Conservation (phyloP, 441 rosid species). For the Mallotus japonicus region DNA sequence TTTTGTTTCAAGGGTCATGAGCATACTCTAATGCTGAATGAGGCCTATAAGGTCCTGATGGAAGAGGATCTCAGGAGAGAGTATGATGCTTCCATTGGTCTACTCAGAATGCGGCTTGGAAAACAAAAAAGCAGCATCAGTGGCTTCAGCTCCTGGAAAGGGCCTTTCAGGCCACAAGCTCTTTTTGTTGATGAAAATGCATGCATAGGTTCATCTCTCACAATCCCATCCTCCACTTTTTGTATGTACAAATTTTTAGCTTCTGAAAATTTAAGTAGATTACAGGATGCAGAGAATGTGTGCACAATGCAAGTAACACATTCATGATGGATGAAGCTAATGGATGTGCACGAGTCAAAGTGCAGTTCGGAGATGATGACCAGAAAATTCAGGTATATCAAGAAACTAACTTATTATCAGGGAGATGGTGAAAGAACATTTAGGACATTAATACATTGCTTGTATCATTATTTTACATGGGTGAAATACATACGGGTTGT, state of each 20-base stretch:
- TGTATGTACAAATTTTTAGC: too few species aligned
- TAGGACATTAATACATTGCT: neutral
- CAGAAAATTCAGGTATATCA: constrained; percentile 42
- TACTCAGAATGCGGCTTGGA: constrained; percentile 11
- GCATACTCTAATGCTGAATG: constrained; percentile 44
- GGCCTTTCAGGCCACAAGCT: constrained; percentile 53
- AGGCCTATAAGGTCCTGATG: constrained; percentile 55
- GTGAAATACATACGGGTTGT: too few species aligned
- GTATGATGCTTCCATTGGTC: constrained; percentile 47
- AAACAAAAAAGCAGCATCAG: neutral
- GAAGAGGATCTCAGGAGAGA: constrained; percentile 43
- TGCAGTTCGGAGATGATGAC: constrained; percentile 53
- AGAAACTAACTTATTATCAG: neutral
- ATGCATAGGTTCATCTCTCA: constrained; percentile 44
- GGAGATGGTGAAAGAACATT: neutral
- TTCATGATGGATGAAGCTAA: constrained; percentile 47
- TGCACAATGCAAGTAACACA: constrained; percentile 55
- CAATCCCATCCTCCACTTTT: neutral
- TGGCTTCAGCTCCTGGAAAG: constrained; percentile 57
- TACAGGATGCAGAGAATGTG: constrained; percentile 67
- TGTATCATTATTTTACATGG: too few species aligned
- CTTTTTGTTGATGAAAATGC: constrained; percentile 58
- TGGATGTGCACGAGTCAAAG: constrained; percentile 53
- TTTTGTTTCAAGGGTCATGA: constrained; percentile 44
- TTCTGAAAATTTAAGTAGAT: neutral